These are phyloP conservation scores for Sisymbrium altissimum DNA, from an alignment of 345 rosid genomes.

Conservation along the genomic window DNA sequence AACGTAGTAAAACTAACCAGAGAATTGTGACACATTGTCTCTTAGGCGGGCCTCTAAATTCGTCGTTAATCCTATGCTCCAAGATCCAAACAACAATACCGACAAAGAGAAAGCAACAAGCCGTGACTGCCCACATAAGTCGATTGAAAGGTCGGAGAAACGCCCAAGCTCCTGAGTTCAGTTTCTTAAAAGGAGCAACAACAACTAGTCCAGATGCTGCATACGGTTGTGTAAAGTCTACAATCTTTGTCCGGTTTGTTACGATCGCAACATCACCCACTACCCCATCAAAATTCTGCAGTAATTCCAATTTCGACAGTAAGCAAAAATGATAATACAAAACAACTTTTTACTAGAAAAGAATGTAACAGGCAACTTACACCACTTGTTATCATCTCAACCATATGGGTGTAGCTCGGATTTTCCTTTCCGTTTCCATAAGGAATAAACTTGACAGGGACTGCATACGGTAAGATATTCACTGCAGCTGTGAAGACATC, in stretches of 20 bases:
- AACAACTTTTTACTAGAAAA: neutral
- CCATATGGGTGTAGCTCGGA: slow-evolving; percentile 80
- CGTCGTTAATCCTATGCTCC: slow-evolving; percentile 90
- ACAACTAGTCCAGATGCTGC: slow-evolving; percentile 88
- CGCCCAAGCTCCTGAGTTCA: slow-evolving; percentile 89
- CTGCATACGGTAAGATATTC: slow-evolving; percentile 76
- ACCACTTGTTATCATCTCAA: slow-evolving; percentile 61
- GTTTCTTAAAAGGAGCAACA: slow-evolving; percentile 74
- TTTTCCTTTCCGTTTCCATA: slow-evolving; percentile 69
- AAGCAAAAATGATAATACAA: neutral
- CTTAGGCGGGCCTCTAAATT: slow-evolving; percentile 90
- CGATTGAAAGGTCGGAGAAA: slow-evolving; percentile 73
- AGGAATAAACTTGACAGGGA: slow-evolving; percentile 66
- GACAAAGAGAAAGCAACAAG: slow-evolving; percentile 58
- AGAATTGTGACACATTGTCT: slow-evolving; percentile 70
- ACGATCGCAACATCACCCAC: slow-evolving; percentile 89
- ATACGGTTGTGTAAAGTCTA: slow-evolving; percentile 92
- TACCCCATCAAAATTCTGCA: slow-evolving; percentile 78
- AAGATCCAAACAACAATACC: slow-evolving; percentile 91
- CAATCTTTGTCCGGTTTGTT: slow-evolving; percentile 78
- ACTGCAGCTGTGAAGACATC: slow-evolving; percentile 87
- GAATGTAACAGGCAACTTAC: slow-evolving; percentile 48
- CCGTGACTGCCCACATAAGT: slow-evolving; percentile 73
- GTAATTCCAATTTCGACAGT: neutral
- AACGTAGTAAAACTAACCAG: slow-evolving; percentile 55